These are phyloP conservation scores for Tillandsia fasciculata DNA, from an alignment of 176 grass and related monocot species.

Conservation along the genomic window DNA sequence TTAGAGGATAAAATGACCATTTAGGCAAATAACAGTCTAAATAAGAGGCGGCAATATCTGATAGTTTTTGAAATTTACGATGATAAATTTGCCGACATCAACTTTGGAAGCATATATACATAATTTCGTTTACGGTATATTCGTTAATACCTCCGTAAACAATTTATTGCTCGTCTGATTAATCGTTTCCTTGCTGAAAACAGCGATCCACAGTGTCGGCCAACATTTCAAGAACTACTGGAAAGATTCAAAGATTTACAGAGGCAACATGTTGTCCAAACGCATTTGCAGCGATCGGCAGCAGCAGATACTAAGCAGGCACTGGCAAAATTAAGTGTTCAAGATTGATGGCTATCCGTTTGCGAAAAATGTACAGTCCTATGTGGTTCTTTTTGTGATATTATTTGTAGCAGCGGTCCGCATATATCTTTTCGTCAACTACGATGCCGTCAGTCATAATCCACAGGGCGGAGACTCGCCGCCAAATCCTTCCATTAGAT, in stretches of 20 bases:
- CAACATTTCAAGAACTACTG: constrained; percentile 66
- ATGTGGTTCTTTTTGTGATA: not conserved
- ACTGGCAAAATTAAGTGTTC: constrained; percentile 27
- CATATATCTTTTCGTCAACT: no score
- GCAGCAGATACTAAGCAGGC: constrained; percentile 22
- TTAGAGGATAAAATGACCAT: no score
- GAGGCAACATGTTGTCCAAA: constrained; percentile 47
- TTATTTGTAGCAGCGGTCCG: not conserved
- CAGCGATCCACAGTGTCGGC: constrained; percentile 63
- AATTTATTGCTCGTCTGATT: not conserved
- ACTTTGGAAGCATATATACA: no score
- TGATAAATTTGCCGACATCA: not conserved
- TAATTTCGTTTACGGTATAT: no score
- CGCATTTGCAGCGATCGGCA: constrained; percentile 43
- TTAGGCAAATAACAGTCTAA: not conserved
- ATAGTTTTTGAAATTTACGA: not conserved
- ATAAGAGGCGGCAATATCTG: not conserved
- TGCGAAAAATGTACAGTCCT: not conserved
- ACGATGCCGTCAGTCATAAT: no score
- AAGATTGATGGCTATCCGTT: constrained; percentile 28
- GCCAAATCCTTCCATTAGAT: no score
- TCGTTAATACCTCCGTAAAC: no score
- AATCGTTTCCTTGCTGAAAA: constrained; percentile 8
- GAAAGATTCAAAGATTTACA: constrained; percentile 63
- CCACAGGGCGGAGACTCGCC: no score